phyloP scores from a whole-genome alignment of 2,329 filamentous ascomycete genomes.

The Diaporthe aspalathi region DNA sequence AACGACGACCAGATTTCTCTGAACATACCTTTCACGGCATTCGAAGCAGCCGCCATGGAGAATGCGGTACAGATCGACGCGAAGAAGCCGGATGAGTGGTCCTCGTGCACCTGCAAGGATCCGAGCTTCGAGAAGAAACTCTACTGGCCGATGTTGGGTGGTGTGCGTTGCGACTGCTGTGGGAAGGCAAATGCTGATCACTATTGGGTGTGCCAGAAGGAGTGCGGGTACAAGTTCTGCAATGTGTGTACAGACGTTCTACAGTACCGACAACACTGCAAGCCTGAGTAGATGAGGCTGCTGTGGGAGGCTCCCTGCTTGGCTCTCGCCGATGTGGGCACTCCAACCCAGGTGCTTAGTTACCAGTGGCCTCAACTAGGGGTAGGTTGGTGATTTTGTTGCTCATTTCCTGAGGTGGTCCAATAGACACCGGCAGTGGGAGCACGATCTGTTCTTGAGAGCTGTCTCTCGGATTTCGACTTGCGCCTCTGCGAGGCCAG shows the following conservation, averaged over 20 bases:
- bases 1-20: too few relatives aligned
- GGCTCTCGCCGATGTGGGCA: not conserved
- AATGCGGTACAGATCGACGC: not conserved
- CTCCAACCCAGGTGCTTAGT: too few relatives aligned
- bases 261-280: not conserved
- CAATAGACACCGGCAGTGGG: not conserved
- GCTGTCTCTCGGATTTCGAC: not conserved
- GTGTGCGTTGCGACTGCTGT: not conserved
- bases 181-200: not conserved
- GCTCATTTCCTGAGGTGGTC: not conserved
- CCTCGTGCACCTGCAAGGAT: not conserved
- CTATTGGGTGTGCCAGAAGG: not conserved
- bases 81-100: not conserved
- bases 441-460: too few relatives aligned
- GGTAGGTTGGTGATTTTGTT: not conserved
- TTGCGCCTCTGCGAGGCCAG: not conserved
- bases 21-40: not conserved
- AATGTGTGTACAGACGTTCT: not conserved
- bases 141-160: not conserved
- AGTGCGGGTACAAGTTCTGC: not conserved
- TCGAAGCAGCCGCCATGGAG: not conserved
- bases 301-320: not conserved
- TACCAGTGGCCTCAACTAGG: not conserved
- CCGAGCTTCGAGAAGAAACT: not conserved
- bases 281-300: not conserved